These are phyloP conservation scores for Phalaenopsis hybrid DNA, from an alignment of 116 monocot genomes.

Conservation along the genomic window DNA sequence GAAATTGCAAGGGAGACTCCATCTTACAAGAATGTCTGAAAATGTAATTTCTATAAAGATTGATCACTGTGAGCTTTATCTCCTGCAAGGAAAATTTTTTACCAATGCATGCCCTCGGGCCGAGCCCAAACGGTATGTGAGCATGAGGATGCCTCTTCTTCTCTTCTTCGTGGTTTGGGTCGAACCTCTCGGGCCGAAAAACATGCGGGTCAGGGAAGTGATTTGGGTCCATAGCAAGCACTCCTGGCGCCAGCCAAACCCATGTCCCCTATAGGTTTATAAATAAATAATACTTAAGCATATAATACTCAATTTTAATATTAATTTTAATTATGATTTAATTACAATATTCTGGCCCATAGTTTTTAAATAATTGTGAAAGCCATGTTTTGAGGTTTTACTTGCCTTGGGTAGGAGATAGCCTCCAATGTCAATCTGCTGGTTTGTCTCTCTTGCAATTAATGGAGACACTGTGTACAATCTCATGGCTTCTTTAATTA, in stretches of 20 bases:
- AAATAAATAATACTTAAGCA: neutral
- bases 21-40: constrained; percentile 53
- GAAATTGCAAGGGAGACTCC: constrained; percentile 56
- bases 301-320: neutral
- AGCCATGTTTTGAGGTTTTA: neutral
- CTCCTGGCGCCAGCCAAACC: constrained; percentile 46
- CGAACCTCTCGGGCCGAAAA: constrained; percentile 39
- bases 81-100: constrained; percentile 67
- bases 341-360: too few species aligned
- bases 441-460: constrained; percentile 33
- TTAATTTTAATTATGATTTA: too few species aligned
- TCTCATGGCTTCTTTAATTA: constrained; percentile 43
- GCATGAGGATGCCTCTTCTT: constrained; percentile 41
- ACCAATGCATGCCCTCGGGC: constrained; percentile 70
- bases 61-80: constrained; percentile 61
- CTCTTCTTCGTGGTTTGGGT: constrained; percentile 30
- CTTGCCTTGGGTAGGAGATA: constrained; percentile 42
- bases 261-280: constrained; percentile 33
- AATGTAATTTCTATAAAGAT: constrained; percentile 50
- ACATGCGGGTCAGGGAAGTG: constrained; percentile 33
- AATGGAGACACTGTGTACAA: constrained; percentile 33
- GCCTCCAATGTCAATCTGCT: constrained; percentile 29
- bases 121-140: constrained; percentile 46
- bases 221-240: constrained; percentile 34
- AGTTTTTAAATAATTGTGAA: too few species aligned